Base-by-base conservation (phyloP, 2,329 filamentous ascomycete species). In the Alternaria metachromatica region DNA sequence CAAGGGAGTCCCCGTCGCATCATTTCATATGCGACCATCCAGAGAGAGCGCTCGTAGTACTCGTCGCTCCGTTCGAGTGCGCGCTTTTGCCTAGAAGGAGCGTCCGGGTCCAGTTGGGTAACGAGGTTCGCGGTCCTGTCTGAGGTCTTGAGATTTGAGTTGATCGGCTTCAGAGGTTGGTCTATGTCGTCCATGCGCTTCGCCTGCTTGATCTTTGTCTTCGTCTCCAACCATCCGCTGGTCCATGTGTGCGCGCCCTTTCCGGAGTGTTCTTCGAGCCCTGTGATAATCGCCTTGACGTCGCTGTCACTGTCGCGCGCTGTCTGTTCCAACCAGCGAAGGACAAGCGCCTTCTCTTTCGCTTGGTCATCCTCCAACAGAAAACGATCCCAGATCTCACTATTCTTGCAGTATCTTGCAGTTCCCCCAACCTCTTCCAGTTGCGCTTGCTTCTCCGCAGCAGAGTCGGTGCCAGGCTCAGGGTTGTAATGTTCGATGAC, bases 21-120 rank as follows among this genome's bases (percentile, higher is more conserved):
- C 84, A 97, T 92, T 78, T 97, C 93, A 83, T 94, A 98, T 80
- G 93, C 96, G n/a, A 92, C 91, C 64, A 94, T 86, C 94, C 96
- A 98, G 50, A 97, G 92, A 3, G 94, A 92, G 57, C 91, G 88
- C 82, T 99, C 96, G 66, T 95, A 96, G 73, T 90, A 94, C 68
- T 93, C 89, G 76, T 99, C 96, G 72, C 94, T 89, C 23, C 89
- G 87, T 76, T 97, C 91, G 44, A 98, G 84, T 54, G 86, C 88
- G 58, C 92, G 88, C 53, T 86, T 86, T 79, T 98, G 94, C 64
- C 96, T 88, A 41, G 89, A 90, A n/a, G 89, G 85, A 6, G 94
- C 93, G 82, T 99, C 96, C 0, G 96, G 96, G 73, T 99, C 96
- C 33, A 99, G 85, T 72, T 97, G 93, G 1, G 93, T 96, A 57